Base-by-base conservation (phyloP, 257 asterid genomes). In the Solanum clarkiae region DNA sequence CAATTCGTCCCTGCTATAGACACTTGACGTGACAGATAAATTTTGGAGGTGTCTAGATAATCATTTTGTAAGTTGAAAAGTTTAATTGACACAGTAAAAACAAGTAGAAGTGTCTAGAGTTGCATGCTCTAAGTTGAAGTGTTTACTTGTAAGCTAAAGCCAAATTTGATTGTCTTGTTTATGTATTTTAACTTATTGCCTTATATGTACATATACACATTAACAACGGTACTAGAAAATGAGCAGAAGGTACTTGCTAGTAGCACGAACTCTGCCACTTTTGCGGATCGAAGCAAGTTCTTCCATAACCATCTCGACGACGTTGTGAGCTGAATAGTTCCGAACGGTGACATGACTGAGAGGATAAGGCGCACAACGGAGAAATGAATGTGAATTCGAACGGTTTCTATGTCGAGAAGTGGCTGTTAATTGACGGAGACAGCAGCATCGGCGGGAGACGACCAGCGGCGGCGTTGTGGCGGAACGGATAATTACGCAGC, bases 401-500 rank as follows among this genome's bases (percentile, higher is more conserved):
- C 24, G 83, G 47, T 79, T 79, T 9, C 65, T 10, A 5, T 26
- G 44, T 79, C 65, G 65, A 9, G 80, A 72, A 44, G 65, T 26
- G 10, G 29, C 7, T 22, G 65, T 71, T 72, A 70, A 24, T 70
- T 84, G 91, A 84, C 80, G 87, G 91, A 84, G 53, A 70, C n/a
- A 51, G 89, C 91, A 85, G 88, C 91, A 88, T 84, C 90, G 84
- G 70, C 92, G 88, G 49, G 90, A 49, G 75, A 91, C 81, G 84
- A 89, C 26, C 56, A 87, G 87, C 86, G 91, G 93, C 29, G 97
- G 93, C 84, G 95, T 88, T 81, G 90, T 88, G 84, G 93, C 86
- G 81, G 95, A 89, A 87, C 98, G 98, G 86, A 95, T 68, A 56
- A 93, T 72, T 42, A 89, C 84, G 88, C 88, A 88, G 91, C 91